Percentiles rank a stretch among this genome's conserved stretches.
These are phyloP conservation scores for Nannochloropsis salina DNA, from an alignment of 108 stramenopile species.

Conservation along the genomic window DNA sequence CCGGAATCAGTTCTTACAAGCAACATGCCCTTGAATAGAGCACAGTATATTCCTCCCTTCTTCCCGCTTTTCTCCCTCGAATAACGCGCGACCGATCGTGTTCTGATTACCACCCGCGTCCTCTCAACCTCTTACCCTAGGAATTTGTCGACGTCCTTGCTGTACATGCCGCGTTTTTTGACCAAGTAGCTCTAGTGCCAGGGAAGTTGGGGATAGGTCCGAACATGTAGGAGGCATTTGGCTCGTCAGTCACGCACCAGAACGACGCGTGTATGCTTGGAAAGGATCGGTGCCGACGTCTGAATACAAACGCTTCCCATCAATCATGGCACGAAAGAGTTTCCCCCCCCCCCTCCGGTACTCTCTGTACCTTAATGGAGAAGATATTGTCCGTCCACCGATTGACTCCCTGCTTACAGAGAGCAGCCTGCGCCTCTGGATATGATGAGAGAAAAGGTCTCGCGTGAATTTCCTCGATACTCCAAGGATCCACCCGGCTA, in stretches of 20 bases:
- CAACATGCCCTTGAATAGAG: not conserved
- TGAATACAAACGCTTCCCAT: not conserved
- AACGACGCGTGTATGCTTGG: no score
- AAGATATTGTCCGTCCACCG: not conserved
- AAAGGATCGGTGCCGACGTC: no score
- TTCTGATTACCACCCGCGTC: no score
- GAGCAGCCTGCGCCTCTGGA: not conserved
- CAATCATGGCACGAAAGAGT: not conserved
- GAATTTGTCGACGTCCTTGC: not conserved
- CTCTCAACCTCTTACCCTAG: not conserved
- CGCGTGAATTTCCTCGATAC: no score
- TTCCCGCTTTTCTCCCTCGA: not conserved
- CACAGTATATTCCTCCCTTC: not conserved
- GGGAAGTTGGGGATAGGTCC: not conserved
- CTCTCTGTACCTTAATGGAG: not conserved
- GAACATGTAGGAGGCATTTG: not conserved
- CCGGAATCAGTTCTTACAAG: not conserved
- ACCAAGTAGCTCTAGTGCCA: not conserved
- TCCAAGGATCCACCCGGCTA: no score
- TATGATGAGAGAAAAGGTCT: no score
- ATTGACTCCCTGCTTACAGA: not conserved
- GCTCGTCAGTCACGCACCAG: no score
- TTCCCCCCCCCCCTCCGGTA: not conserved
- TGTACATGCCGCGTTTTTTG: not conserved
- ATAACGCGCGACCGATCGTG: no score